Conservation (phyloP, 139 green algal genomes). For the Pseudopediastrum boryanum region DNA sequence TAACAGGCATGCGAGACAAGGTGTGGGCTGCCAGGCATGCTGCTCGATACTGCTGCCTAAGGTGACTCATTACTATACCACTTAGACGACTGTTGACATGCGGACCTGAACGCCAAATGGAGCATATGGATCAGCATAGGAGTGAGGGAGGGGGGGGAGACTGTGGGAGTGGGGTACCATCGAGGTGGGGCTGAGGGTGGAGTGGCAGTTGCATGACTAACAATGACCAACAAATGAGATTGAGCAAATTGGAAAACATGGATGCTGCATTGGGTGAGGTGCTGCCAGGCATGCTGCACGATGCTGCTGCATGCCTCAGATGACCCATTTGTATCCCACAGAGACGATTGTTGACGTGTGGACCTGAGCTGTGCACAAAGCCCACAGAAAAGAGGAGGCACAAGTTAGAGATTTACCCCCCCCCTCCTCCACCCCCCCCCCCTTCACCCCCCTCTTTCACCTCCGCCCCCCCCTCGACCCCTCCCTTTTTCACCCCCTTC, state of each 20-base stretch:
- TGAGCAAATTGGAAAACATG: too few relatives aligned
- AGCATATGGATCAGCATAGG: too few relatives aligned
- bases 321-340: constrained; percentile 65
- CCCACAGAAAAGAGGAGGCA: too few relatives aligned
- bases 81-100: constrained; percentile 33
- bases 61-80: constrained; percentile 67
- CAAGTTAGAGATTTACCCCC: too few relatives aligned
- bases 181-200: neutral
- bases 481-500: too few relatives aligned
- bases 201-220: neutral
- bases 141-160: neutral
- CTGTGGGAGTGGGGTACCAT: neutral
- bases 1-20: too few relatives aligned
- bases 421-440: too few relatives aligned
- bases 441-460: too few relatives aligned
- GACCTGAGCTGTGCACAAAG: constrained; percentile 15
- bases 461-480: too few relatives aligned
- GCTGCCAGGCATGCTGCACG: constrained; percentile 50
- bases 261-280: constrained; percentile 60
- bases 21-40: constrained; percentile 53
- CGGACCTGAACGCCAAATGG: constrained; percentile 14
- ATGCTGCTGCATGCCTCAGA: constrained; percentile 81
- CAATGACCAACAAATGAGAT: neutral
- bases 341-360: constrained; percentile 29
- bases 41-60: constrained; percentile 74